These are phyloP conservation scores for Pyrenochaeta sp. DNA, from an alignment of 2,329 filamentous ascomycete species.

Conservation along the genomic window DNA sequence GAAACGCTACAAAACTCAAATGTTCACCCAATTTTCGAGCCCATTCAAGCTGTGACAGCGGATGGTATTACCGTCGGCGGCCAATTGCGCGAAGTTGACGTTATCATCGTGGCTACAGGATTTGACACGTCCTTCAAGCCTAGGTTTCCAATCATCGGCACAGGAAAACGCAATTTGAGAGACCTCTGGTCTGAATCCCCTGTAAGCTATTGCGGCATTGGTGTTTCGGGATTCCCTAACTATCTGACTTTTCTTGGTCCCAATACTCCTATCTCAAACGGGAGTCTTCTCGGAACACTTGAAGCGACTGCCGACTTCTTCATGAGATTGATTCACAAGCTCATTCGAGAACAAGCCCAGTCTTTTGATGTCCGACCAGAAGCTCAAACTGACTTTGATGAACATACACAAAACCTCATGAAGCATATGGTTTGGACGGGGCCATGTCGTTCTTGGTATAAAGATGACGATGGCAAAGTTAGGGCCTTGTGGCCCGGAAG, in stretches of 20 bases:
- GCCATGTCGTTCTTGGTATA: slow-evolving; percentile 1
- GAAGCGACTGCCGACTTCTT: slow-evolving; percentile 1
- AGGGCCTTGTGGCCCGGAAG: slow-evolving; percentile 9
- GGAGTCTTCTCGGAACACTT: slow-evolving; percentile 10
- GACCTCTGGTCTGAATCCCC: slow-evolving; percentile 12
- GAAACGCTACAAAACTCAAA: not conserved
- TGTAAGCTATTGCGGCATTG: slow-evolving; percentile 9
- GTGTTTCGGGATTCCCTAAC: slow-evolving; percentile 11
- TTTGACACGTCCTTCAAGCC: slow-evolving; percentile 13
- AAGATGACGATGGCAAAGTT: slow-evolving; percentile 1
- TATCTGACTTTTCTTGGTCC: slow-evolving; percentile 14
- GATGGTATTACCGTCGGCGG: not conserved
- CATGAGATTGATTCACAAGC: not conserved
- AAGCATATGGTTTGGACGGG: slow-evolving; percentile 2
- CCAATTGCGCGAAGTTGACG: not conserved
- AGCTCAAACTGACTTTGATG: slow-evolving; percentile 33
- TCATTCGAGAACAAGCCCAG: slow-evolving; percentile 1
- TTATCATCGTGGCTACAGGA: slow-evolving; percentile 13
- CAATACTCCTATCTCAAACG: slow-evolving; percentile 15
- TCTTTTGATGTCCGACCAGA: not conserved
- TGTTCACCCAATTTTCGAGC: not conserved
- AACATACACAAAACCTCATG: not conserved
- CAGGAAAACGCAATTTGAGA: slow-evolving; percentile 3
- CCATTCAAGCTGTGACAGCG: not conserved
- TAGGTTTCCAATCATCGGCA: slow-evolving; percentile 7